Evolutionary conservation across 345 rosid genomes (phyloP), one percentile per base, ranked within the genome.

Genomic region (Litchi chinensis): DNA sequence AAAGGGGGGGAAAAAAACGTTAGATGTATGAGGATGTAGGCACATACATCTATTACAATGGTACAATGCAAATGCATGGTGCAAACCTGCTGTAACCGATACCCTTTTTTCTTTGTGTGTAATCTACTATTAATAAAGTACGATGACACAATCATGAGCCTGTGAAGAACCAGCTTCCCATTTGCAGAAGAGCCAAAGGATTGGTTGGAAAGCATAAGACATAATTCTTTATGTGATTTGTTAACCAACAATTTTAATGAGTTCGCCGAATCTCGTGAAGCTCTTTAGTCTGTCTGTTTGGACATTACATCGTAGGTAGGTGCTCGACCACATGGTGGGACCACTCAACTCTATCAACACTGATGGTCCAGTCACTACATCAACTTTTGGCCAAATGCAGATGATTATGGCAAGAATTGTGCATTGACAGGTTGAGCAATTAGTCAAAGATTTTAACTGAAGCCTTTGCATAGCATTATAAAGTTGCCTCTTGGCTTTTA

Each of bases 241-340:
- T 76, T 24, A 67, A 65, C 66, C 50, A 39, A 52, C 21, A 5
- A 40, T 37, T 9, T 57, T 8, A 57, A 21, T 18, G 0, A 10
- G 48, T 19, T 65, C 46, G 71, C 10, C 52, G 37, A 39, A 56
- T 39, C 43, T 54, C 66, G 56, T 52, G 81, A 65, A 59, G 5
- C 50, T 22, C 12, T n/a, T 3, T 57, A 18, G 19, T n/a, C 16
- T 10, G 59, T 44, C 6, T 18, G 24, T 57, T 26, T 66, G 16
- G 44, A 37, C 10, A 66, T 22, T 16, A 41, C 5, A 16, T 76
- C 78, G 82, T 50, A 32, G 19, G n/a, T 71, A 59, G 76, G 63
- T 81, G 68, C 43, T 70, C 43, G 18, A 41, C 73, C 80, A 71
- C 87, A 72, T 76, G 80, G 76, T 81, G 72, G 80, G 80, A 4